Conservation (phyloP, 805 yeast genomes). For the Myxozyma sirexii region DNA sequence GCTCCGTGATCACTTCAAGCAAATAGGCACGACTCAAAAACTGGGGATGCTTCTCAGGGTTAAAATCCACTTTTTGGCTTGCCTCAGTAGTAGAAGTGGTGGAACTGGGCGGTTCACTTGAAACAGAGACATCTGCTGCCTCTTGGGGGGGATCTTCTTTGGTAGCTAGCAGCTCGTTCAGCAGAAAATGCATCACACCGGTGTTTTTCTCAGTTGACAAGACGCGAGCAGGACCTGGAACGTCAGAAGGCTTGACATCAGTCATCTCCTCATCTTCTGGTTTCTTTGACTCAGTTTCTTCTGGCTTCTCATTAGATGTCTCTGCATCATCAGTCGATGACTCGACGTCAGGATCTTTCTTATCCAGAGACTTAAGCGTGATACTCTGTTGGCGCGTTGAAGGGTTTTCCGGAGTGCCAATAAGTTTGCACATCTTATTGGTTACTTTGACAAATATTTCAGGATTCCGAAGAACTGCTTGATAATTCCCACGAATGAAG, state of each 20-base stretch:
- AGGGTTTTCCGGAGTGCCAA: not conserved
- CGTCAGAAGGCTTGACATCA: slow-evolving; percentile 42
- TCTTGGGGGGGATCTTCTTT: slow-evolving; percentile 37
- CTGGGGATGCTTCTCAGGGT: slow-evolving; percentile 48
- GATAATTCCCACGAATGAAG: slow-evolving; percentile 29
- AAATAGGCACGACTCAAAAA: slow-evolving; percentile 71
- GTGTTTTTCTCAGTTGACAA: slow-evolving; percentile 41
- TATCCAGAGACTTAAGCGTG: slow-evolving; percentile 15
- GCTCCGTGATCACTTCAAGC: slow-evolving; percentile 67
- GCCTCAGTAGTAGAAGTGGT: not conserved
- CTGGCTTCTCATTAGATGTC: slow-evolving; percentile 5
- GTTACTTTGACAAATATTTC: slow-evolving; percentile 50
- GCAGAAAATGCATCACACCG: slow-evolving; percentile 64
- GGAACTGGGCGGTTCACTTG: not conserved
- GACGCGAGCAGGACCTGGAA: slow-evolving; percentile 16
- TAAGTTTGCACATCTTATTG: slow-evolving; percentile 38
- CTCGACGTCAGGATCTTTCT: not conserved
- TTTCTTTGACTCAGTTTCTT: not conserved
- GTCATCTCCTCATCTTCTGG: slow-evolving; percentile 26
- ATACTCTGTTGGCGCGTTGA: slow-evolving; percentile 25
- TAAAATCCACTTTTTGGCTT: slow-evolving; percentile 27
- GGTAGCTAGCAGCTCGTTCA: slow-evolving; percentile 64
- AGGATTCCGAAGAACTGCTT: slow-evolving; percentile 50
- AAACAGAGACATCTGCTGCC: not conserved
- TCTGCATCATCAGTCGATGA: not conserved